Percentiles rank a stretch among this genome's conserved stretches.
Conservation (phyloP, 2,329 filamentous ascomycete genomes). For the Monosporascus sp. region DNA sequence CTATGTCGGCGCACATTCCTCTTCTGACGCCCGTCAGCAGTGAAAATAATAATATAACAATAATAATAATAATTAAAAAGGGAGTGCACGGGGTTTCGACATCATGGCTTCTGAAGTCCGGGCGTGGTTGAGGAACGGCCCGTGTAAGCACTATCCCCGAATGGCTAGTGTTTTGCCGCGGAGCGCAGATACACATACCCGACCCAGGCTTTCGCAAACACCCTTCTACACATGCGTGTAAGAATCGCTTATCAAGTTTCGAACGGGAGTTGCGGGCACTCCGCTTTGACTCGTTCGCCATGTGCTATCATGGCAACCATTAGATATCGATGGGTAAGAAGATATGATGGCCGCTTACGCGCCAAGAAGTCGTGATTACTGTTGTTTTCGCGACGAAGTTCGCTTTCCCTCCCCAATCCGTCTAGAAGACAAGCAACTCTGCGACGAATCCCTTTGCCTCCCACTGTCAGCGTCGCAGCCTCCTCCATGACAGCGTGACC, state of each 20-base stretch:
- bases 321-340: background rate
- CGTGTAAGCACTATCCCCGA: background rate
- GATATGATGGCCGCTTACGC: background rate
- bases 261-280: background rate
- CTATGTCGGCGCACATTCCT: background rate
- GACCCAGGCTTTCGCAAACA: background rate
- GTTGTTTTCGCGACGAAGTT: background rate
- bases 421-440: background rate
- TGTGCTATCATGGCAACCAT: background rate
- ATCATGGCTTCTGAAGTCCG: background rate
- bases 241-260: background rate
- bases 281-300: background rate
- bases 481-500: background rate
- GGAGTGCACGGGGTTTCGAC: background rate
- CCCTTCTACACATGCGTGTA: background rate
- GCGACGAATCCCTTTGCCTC: background rate
- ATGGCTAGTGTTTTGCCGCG: background rate
- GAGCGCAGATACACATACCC: background rate
- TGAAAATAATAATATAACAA: background rate
- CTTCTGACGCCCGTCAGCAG: background rate
- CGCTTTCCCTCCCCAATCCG: background rate
- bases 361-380: background rate
- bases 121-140: background rate
- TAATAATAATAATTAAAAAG: background rate
- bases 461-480: background rate